A percentile compares a stretch with the other conserved stretches of the same genome.
These are phyloP conservation scores for Kurtzmaniella quercitrusa DNA, from an alignment of 1,139 yeast genomes.

Conservation along the genomic window DNA sequence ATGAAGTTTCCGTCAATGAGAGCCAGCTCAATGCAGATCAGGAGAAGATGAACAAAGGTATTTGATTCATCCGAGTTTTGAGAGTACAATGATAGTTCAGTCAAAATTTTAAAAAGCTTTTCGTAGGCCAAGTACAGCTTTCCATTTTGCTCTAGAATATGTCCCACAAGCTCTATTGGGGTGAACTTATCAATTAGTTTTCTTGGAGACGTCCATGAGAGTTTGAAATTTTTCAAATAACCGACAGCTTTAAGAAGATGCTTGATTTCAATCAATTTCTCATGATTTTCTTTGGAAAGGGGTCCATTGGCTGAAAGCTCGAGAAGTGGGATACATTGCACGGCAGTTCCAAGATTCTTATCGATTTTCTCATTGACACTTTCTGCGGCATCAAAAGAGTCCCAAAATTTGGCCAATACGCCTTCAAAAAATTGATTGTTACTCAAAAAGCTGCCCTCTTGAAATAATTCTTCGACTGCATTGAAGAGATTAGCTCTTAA, in stretches of 20 bases:
- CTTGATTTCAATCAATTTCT: slow-evolving; percentile 19
- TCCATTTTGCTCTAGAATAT: slow-evolving; percentile 52
- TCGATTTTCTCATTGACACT: slow-evolving; percentile 48
- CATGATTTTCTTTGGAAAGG: slow-evolving; percentile 11
- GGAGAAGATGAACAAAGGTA: slow-evolving; percentile 29
- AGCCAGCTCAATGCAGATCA: slow-evolving; percentile 57
- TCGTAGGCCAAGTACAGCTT: slow-evolving; percentile 48
- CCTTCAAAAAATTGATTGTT: slow-evolving; percentile 16
- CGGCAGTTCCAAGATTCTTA: slow-evolving; percentile 34
- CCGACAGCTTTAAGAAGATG: slow-evolving; percentile 27
- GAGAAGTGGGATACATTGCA: slow-evolving; percentile 34
- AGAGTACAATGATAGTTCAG: slow-evolving; percentile 23
- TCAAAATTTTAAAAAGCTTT: slow-evolving; percentile 37
- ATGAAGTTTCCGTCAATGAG: slow-evolving; percentile 50
- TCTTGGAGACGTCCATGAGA: slow-evolving; percentile 28
- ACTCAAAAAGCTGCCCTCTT: slow-evolving; percentile 6
- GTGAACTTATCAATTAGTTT: slow-evolving; percentile 19
- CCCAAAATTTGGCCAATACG: slow-evolving; percentile 47
- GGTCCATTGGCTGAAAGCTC: slow-evolving; percentile 15
- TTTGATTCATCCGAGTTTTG: not conserved
- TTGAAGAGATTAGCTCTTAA: slow-evolving; percentile 34
- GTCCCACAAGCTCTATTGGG: slow-evolving; percentile 26
- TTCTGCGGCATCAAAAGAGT: slow-evolving; percentile 44
- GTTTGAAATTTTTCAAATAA: slow-evolving; percentile 32
- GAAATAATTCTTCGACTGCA: slow-evolving; percentile 19